Conservation (phyloP, 768 basidiomycete genomes). For the Harrya chromipes region DNA sequence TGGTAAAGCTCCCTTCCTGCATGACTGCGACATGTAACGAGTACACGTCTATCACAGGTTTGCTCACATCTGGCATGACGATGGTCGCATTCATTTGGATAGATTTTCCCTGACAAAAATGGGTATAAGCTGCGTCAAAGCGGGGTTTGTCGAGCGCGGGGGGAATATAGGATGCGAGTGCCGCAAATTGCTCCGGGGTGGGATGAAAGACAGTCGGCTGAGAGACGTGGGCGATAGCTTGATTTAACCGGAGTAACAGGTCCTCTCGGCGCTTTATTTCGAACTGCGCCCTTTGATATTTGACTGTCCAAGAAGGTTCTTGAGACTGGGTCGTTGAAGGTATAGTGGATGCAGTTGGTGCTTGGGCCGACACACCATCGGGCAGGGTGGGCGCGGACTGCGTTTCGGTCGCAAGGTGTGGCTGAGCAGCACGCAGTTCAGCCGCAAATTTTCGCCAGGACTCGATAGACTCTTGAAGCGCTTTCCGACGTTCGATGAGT, state of each 20-base stretch:
- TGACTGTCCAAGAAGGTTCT: conserved; percentile 20
- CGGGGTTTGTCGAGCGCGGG: conserved; percentile 28
- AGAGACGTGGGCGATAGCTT: conserved; percentile 24
- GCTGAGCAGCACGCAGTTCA: conserved; percentile 18
- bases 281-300: conserved; percentile 23
- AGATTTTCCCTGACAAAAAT: conserved; percentile 28
- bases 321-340: conserved; percentile 6
- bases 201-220: conserved; percentile 14
- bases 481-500: conserved; percentile 22
- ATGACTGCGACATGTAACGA: conserved; percentile 31
- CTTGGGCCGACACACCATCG: background rate
- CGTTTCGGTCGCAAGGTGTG: conserved; percentile 10
- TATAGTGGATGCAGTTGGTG: background rate
- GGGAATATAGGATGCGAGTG: conserved; percentile 27
- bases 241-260: conserved; percentile 25
- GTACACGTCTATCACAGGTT: conserved; percentile 28
- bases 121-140: conserved; percentile 28
- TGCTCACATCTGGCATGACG: conserved; percentile 27
- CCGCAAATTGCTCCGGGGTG: conserved; percentile 23
- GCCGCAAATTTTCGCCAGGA: conserved; percentile 19
- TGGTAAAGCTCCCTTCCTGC: conserved; percentile 29
- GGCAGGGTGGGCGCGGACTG: background rate
- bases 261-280: conserved; percentile 33
- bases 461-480: conserved; percentile 27
- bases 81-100: conserved; percentile 26